These are phyloP conservation scores for Fusarium siculi DNA, from an alignment of 2,329 filamentous ascomycete species.

Conservation along the genomic window DNA sequence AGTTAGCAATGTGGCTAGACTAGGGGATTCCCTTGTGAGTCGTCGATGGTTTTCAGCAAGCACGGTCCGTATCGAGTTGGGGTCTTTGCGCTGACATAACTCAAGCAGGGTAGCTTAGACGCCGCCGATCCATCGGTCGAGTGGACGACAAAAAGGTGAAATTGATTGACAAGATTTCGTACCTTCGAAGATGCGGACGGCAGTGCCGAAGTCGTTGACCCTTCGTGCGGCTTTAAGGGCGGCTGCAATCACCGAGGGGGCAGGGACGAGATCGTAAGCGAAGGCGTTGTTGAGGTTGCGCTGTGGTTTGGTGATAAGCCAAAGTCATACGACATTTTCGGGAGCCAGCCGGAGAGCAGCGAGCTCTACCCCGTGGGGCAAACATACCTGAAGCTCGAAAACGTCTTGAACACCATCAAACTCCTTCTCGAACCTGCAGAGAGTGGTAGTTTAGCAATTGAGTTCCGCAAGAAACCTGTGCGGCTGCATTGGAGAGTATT, in stretches of 20 bases:
- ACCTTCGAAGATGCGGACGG: slow-evolving; percentile 99
- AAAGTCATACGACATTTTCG: slow-evolving; percentile 47
- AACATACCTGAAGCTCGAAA: slow-evolving; percentile 95
- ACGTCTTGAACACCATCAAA: slow-evolving; percentile 98
- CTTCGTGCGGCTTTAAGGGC: slow-evolving; percentile 93
- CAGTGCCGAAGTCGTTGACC: slow-evolving; percentile 98
- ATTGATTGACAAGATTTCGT: slow-evolving; percentile 51
- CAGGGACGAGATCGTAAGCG: slow-evolving; percentile 99
- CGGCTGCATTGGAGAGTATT: slow-evolving; percentile 42
- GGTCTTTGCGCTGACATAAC: slow-evolving; percentile 20
- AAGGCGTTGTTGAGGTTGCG: slow-evolving; percentile 99
- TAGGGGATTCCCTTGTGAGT: slow-evolving; percentile 3
- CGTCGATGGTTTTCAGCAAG: neutral
- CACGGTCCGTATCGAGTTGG: neutral
- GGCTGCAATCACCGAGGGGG: slow-evolving; percentile 87
- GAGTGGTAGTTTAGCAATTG: slow-evolving; percentile 46
- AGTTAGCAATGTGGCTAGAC: slow-evolving; percentile 28
- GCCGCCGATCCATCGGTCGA: slow-evolving; percentile 17
- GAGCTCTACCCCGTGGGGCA: slow-evolving; percentile 37
- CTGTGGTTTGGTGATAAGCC: slow-evolving; percentile 51
- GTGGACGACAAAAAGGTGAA: slow-evolving; percentile 18
- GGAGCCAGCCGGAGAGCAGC: slow-evolving; percentile 34
- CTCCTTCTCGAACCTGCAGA: slow-evolving; percentile 95
- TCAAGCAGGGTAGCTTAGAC: slow-evolving; percentile 7
- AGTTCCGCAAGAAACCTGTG: slow-evolving; percentile 23